Evolutionary conservation across 1,284 basidiomycete genomes (phyloP).

Genomic region (Naganishia albida): DNA sequence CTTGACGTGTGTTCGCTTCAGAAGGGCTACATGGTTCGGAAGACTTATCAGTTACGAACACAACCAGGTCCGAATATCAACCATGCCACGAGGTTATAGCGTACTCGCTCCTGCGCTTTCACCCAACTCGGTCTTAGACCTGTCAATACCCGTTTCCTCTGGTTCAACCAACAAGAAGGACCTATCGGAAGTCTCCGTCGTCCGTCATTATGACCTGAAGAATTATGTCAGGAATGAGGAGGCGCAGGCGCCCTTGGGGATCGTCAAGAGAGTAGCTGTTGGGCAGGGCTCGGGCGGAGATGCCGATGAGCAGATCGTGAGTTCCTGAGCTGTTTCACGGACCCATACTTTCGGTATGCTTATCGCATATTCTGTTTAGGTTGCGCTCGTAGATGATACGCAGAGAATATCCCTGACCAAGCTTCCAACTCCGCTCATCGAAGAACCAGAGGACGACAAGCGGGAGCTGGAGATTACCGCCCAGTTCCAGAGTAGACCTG

Average conservation of each 20-base stretch:
- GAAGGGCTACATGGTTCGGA: neutral
- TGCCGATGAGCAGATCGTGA: conserved; percentile 26
- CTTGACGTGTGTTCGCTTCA: neutral
- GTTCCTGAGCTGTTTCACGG: neutral
- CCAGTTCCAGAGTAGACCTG: conserved; percentile 31
- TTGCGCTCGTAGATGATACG: conserved; percentile 32
- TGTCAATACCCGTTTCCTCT: conserved; percentile 44
- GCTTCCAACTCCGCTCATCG: conserved; percentile 25
- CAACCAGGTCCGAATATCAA: neutral
- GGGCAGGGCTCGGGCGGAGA: conserved; percentile 11
- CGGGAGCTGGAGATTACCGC: conserved; percentile 29
- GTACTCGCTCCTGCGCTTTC: conserved; percentile 51
- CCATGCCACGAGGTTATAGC: conserved; percentile 42
- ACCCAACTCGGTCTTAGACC: conserved; percentile 49
- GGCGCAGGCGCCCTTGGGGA: conserved; percentile 41
- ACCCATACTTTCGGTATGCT: no score
- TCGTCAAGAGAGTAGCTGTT: conserved; percentile 43
- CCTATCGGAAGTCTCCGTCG: conserved; percentile 41
- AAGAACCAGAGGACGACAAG: conserved; percentile 32
- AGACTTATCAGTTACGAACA: neutral
- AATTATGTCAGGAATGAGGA: conserved; percentile 44
- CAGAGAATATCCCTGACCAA: conserved; percentile 34
- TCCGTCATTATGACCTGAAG: conserved; percentile 41
- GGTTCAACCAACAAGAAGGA: conserved; percentile 37
- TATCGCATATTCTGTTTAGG: neutral